phyloP scores from a whole-genome alignment of 495 filamentous ascomycete species.

The Aspergillus wentii region DNA sequence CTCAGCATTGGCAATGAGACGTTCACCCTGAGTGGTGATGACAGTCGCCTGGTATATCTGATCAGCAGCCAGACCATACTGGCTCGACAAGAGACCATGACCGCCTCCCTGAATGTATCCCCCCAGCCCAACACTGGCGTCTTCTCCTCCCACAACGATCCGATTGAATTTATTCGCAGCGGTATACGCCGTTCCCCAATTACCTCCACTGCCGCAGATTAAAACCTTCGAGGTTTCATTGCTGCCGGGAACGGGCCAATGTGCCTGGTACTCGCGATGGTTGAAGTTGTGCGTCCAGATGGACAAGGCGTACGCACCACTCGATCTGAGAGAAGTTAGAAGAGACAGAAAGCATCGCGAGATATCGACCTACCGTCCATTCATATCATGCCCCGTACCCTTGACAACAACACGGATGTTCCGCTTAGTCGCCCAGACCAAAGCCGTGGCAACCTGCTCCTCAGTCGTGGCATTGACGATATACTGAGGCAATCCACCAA shows the following conservation, averaged over 20 bases:
- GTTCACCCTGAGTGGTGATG: slow-evolving; percentile 43
- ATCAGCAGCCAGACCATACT: slow-evolving; percentile 51
- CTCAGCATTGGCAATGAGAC: slow-evolving; percentile 36
- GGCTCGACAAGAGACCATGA: slow-evolving; percentile 47
- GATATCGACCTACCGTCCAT: slow-evolving; percentile 30
- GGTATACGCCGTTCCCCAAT: slow-evolving; percentile 11
- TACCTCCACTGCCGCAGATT: slow-evolving; percentile 23
- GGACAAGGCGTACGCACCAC: slow-evolving; percentile 41
- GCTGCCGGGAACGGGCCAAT: slow-evolving; percentile 13
- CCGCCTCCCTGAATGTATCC: slow-evolving; percentile 55
- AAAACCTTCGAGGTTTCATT: slow-evolving; percentile 19
- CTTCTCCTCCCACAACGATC: slow-evolving; percentile 19
- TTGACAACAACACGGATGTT: slow-evolving; percentile 50
- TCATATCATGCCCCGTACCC: slow-evolving; percentile 51
- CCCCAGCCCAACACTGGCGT: slow-evolving; percentile 31
- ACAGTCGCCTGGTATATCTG: slow-evolving; percentile 49
- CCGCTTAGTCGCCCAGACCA: slow-evolving; percentile 45
- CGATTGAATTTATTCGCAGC: slow-evolving; percentile 10
- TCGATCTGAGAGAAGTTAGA: slow-evolving; percentile 33
- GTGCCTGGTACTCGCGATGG: slow-evolving; percentile 25
- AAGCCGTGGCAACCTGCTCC: slow-evolving; percentile 17
- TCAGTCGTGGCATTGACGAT: slow-evolving; percentile 27
- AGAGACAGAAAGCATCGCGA: slow-evolving; percentile 9
- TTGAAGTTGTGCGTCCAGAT: slow-evolving; percentile 47
- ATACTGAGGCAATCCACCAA: slow-evolving; percentile 22